Evolutionary conservation across 306 rosid species (phyloP), one percentile per base, ranked within the genome.

Genomic region (Heteromeles arbutifolia): DNA sequence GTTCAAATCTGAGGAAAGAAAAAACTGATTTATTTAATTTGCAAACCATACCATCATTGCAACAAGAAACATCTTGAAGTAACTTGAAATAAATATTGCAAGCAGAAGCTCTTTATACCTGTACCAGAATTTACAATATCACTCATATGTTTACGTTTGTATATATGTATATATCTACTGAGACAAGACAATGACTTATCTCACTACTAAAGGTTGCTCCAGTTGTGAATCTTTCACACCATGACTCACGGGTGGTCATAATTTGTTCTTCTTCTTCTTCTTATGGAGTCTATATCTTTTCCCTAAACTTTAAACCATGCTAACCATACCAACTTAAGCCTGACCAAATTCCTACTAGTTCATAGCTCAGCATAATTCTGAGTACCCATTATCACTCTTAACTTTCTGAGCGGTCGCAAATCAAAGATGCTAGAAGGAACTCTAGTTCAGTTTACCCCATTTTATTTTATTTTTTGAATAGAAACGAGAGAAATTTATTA

Each of bases 11-110:
- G 67, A 21, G 50, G 52, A 56, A 75, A 61, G 29, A 45, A 76
- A 66, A 66, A 53, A 34, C 18, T 67, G 6, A 79, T 69, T 64
- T 50, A 72, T 24, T 22, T 79, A 64, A 56, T 67, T 39, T 54
- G 34, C 71, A 66, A 78, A 65, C 54, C 73, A 78, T 85, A 95
- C 99, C 97, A 81, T 88, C 97, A 85, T 90, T 77, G 91, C 81
- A 67, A 88, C 52, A 74, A 95, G 93, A 84, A 87, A 89, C 77
- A 92, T 84, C 91, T 92, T 95, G 88, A 90, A 89, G 89, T 92
- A 92, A 73, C 97, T 81, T 64, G 97, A 95, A 75, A 95, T 80
- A 82, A 89, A 75, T 78, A 95, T 86, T 39, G 91, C 90, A 34
- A 90, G 83, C 80, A 92, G 65, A 61, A 90, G 72, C 73, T 89